Percentiles rank a stretch among this genome's conserved stretches.
phyloP scores from a whole-genome alignment of 345 rosid species.

The Toxicodendron radicans region DNA sequence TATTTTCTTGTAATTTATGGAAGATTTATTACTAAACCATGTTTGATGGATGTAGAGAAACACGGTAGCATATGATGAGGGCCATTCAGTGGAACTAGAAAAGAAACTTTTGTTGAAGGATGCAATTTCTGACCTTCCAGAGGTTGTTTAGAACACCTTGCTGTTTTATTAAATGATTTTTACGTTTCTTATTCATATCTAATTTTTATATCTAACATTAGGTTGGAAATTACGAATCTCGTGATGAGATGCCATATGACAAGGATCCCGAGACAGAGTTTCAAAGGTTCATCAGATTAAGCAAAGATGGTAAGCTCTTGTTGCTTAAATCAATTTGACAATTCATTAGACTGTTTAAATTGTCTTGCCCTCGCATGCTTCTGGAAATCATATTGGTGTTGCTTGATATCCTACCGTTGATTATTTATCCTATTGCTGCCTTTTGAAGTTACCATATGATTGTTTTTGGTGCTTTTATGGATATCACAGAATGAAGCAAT shows the following conservation, averaged over 20 bases:
- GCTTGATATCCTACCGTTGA: neutral
- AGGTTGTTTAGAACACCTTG: constrained; percentile 31
- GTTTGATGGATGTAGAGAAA: constrained; percentile 35
- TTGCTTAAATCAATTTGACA: neutral
- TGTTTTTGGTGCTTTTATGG: neutral
- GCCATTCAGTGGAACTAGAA: constrained; percentile 28
- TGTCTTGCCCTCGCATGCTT: neutral
- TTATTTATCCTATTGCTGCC: neutral
- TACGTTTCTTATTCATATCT: neutral
- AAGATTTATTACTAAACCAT: neutral
- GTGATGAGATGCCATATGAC: constrained; percentile 51
- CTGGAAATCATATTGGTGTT: neutral
- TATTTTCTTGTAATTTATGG: neutral
- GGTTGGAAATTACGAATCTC: constrained; percentile 44
- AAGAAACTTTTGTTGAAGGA: constrained; percentile 45
- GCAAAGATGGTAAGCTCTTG: constrained; percentile 30
- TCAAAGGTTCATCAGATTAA: constrained; percentile 43
- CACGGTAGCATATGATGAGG: constrained; percentile 49
- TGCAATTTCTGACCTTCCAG: constrained; percentile 60
- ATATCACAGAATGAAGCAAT: neutral
- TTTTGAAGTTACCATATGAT: neutral
- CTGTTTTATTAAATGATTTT: neutral
- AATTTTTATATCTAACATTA: constrained; percentile 3
- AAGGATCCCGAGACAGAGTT: constrained; percentile 45
- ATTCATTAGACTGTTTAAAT: neutral